Base-by-base conservation (phyloP, 495 filamentous ascomycete species). In the Neurospora cerealis region DNA sequence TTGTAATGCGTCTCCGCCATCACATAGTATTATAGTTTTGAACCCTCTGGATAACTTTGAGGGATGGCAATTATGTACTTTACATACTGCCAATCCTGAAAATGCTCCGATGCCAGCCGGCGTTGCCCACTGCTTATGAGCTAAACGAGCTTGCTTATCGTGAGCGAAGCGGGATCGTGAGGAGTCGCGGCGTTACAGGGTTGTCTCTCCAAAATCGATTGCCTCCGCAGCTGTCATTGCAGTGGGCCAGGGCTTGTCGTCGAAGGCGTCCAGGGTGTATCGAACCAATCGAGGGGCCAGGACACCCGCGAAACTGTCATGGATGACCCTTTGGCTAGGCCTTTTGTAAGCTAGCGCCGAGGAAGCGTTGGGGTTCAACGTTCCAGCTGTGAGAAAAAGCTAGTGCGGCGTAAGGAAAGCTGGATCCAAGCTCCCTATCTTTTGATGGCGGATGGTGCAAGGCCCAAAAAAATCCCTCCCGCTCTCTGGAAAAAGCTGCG, bases 301-400 rank as follows among this genome's bases (percentile, higher is more conserved):
- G 28, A 34, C 54, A 62, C 54, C 24, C 28, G 21, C 24, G 28
- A 32, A 62, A 62, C 54, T 62, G 54, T 34, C 28, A 62, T 62
- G 54, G 54, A 62, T 62, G 54, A 32, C 69, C 74, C 71, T 41
- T 21, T 39, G 39, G 70, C 79, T 81, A 79, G 73, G 70, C 77
- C 76, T 4, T 21, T 74, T 69, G 37, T 38, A 74, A 41, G 21
- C 72, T 80, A 80, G 79, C 75, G 77, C 70, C 40, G 70, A 70
- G 72, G 73, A 44, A 71, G 75, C 74, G 78, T 81, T 80, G 79
- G 79, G 78, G 79, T 76, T 80, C 76, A 77, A 81, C 78, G 77
- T 77, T 74, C 77, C 76, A 79, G 70, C 72, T 76, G 72, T 73
- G 74, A 73, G 54, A 66, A 66, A 66, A 66, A 66, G 54, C 54